These are phyloP conservation scores for Penicillium vulpinum DNA, from an alignment of 2,329 filamentous ascomycete species.

Conservation along the genomic window DNA sequence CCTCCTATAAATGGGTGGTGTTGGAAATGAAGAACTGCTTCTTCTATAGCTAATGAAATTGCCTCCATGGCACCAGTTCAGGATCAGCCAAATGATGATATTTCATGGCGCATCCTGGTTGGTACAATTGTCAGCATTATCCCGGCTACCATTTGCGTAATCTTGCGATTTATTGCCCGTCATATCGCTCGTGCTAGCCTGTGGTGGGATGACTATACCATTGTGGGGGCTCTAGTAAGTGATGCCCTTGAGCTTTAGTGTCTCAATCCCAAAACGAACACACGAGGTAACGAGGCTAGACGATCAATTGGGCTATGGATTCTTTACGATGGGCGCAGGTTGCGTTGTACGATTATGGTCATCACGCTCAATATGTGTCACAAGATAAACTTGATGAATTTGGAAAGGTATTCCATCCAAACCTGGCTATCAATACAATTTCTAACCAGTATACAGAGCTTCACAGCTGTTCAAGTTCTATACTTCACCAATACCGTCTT, in stretches of 20 bases:
- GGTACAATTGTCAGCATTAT: conserved; percentile 28
- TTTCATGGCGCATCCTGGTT: conserved; percentile 24
- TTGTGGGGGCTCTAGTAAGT: conserved; percentile 24
- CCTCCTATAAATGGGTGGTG: not conserved
- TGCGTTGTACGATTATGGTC: conserved; percentile 18
- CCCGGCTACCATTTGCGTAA: conserved; percentile 25
- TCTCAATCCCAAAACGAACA: not conserved
- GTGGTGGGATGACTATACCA: conserved; percentile 36
- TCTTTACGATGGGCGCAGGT: conserved; percentile 22
- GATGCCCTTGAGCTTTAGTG: not conserved
- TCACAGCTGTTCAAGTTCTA: conserved; percentile 25
- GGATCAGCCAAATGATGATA: conserved; percentile 12
- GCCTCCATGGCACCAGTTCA: conserved; percentile 14
- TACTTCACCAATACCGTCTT: conserved; percentile 28
- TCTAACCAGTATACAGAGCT: conserved; percentile 17
- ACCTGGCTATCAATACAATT: not conserved
- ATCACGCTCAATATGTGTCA: conserved; percentile 15
- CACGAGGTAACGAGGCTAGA: conserved; percentile 4
- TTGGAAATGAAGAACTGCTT: not conserved
- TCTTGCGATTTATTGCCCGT: conserved; percentile 25
- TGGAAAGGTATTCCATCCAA: conserved; percentile 19
- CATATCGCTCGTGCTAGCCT: conserved; percentile 20
- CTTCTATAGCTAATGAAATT: not conserved
- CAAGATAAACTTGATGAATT: conserved; percentile 15
- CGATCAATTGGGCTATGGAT: conserved; percentile 27